phyloP scores from a whole-genome alignment of 2,329 filamentous ascomycete species.

The Microdochium nivale region DNA sequence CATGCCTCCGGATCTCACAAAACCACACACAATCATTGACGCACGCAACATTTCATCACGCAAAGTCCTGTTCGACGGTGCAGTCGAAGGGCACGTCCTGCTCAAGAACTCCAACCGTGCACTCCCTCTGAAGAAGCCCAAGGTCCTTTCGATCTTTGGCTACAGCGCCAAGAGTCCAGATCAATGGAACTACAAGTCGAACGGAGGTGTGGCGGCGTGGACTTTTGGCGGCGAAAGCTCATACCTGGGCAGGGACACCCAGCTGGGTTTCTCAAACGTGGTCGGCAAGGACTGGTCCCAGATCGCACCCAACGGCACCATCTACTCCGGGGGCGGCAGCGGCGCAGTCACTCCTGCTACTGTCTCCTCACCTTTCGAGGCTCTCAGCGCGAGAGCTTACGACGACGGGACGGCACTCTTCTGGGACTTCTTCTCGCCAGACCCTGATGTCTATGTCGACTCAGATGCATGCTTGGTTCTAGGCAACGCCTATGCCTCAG shows the following conservation, averaged over 20 bases:
- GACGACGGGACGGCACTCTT: slow-evolving; percentile 48
- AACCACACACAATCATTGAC: slow-evolving; percentile 44
- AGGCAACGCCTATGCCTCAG: slow-evolving; percentile 61
- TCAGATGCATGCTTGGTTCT: slow-evolving; percentile 61
- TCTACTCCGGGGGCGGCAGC: slow-evolving; percentile 36
- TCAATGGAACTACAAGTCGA: slow-evolving; percentile 29
- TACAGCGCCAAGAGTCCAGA: slow-evolving; percentile 46
- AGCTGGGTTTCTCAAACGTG: slow-evolving; percentile 18
- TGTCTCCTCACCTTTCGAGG: slow-evolving; percentile 45
- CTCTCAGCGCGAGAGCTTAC: slow-evolving; percentile 39
- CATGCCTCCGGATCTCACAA: slow-evolving; percentile 37
- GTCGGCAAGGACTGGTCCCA: slow-evolving; percentile 24
- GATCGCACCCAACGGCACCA: slow-evolving; percentile 38
- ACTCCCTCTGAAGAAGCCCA: slow-evolving; percentile 42
- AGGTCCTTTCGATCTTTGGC: slow-evolving; percentile 49
- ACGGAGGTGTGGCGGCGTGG: slow-evolving; percentile 24
- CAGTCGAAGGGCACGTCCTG: slow-evolving; percentile 54
- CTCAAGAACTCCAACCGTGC: slow-evolving; percentile 51
- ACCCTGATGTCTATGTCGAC: slow-evolving; percentile 37
- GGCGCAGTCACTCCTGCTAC: slow-evolving; percentile 37
- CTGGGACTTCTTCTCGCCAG: slow-evolving; percentile 45
- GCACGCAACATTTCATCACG: slow-evolving; percentile 39
- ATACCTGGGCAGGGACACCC: slow-evolving; percentile 19
- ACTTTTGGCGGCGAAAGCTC: slow-evolving; percentile 30
- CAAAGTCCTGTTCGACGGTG: slow-evolving; percentile 40